These are phyloP conservation scores for Yarrowia deformans DNA, from an alignment of 805 yeast species.

Conservation along the genomic window DNA sequence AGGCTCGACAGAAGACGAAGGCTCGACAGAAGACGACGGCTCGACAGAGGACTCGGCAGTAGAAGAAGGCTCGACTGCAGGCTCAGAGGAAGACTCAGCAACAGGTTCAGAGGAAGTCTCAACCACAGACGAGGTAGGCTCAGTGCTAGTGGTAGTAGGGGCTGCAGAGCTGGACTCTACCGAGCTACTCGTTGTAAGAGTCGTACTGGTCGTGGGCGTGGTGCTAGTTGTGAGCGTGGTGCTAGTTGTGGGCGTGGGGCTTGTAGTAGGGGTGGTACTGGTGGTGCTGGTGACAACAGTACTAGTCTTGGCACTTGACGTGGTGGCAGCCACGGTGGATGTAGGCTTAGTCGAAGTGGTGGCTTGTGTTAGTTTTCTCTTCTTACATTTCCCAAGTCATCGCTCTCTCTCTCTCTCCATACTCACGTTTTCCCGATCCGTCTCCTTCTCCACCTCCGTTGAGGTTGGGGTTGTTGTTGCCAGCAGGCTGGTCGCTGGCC, in stretches of 20 bases:
- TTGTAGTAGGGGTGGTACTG: background rate
- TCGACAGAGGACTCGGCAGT: no score
- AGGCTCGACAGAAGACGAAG: no score
- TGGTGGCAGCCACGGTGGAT: background rate
- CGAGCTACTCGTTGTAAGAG: background rate
- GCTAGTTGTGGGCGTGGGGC: background rate
- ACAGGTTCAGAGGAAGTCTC: background rate
- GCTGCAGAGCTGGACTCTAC: background rate
- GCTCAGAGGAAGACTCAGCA: background rate
- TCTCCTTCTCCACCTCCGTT: constrained; percentile 23
- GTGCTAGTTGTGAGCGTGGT: background rate
- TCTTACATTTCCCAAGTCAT: background rate
- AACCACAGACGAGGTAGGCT: background rate
- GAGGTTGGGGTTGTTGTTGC: background rate
- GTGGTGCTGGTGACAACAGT: background rate
- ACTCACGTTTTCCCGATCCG: constrained; percentile 11
- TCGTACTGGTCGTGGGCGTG: background rate
- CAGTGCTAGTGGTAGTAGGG: constrained; percentile 5
- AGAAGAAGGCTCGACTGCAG: no score
- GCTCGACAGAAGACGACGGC: no score
- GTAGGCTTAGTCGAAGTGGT: constrained; percentile 7
- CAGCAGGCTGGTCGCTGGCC: background rate
- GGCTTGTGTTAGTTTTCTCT: constrained; percentile 14
- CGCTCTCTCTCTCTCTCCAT: background rate
- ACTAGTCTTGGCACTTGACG: background rate